Evolutionary conservation across 2,329 filamentous ascomycete genomes (phyloP).

Genomic region (Tolypocladium nubicola): DNA sequence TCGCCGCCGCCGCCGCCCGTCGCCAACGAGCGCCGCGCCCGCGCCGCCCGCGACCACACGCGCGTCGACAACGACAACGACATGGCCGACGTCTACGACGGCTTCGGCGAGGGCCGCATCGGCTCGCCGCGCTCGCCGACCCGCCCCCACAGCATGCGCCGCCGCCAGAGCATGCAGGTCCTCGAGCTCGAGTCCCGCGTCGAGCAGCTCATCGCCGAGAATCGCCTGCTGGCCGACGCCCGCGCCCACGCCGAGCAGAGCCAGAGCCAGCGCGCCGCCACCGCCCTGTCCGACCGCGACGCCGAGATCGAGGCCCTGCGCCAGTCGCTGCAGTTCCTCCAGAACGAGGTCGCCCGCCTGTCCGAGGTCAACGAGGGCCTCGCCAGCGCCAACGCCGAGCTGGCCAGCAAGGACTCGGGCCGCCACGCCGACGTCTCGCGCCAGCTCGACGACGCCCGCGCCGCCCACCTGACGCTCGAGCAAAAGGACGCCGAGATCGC

Average conservation of each 20-base stretch:
- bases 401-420: slow-evolving; percentile 65
- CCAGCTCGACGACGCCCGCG: slow-evolving; percentile 59
- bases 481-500: slow-evolving; percentile 80
- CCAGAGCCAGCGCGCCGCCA: slow-evolving; percentile 54
- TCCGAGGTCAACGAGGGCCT: slow-evolving; percentile 76
- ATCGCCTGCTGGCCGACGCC: slow-evolving; percentile 66
- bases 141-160: slow-evolving; percentile 88
- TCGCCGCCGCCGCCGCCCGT: slow-evolving; percentile 46
- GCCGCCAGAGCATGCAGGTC: slow-evolving; percentile 94
- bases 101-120: slow-evolving; percentile 78
- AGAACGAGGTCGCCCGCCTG: slow-evolving; percentile 70
- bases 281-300: slow-evolving; percentile 70
- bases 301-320: slow-evolving; percentile 76
- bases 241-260: slow-evolving; percentile 58
- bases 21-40: slow-evolving; percentile 79
- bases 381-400: slow-evolving; percentile 63
- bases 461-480: slow-evolving; percentile 57
- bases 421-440: slow-evolving; percentile 54
- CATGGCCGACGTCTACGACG: slow-evolving; percentile 93
- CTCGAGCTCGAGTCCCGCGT: slow-evolving; percentile 82
- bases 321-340: slow-evolving; percentile 67
- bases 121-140: slow-evolving; percentile 87
- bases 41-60: slow-evolving; percentile 29
- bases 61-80: slow-evolving; percentile 47
- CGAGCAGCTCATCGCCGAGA: slow-evolving; percentile 78